A percentile compares a stretch with the other conserved stretches of the same genome.
Evolutionary conservation across 257 asterid genomes (phyloP).

Genomic region (Solanum verrucosum): DNA sequence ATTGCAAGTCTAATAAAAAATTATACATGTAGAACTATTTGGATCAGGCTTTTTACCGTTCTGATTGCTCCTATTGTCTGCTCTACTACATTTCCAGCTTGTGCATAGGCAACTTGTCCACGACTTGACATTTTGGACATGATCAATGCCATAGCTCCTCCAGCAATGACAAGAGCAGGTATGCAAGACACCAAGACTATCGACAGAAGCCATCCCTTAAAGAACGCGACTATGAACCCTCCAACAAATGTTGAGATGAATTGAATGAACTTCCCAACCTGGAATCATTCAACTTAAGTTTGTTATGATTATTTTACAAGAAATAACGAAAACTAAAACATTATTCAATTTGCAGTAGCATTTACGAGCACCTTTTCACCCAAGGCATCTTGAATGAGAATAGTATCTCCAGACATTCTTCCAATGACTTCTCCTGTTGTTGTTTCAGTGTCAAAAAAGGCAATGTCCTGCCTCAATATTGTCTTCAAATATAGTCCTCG

Average conservation of each 20-base stretch:
- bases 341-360: background rate
- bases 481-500: conserved; percentile 48
- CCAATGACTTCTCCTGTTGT: conserved; percentile 57
- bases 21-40: background rate
- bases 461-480: conserved; percentile 51
- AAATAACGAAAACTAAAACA: background rate
- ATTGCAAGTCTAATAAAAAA: background rate
- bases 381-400: conserved; percentile 82
- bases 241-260: conserved; percentile 42
- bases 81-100: conserved; percentile 53
- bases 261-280: conserved; percentile 62
- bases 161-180: conserved; percentile 31
- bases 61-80: conserved; percentile 53
- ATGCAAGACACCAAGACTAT: conserved; percentile 33
- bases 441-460: conserved; percentile 57
- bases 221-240: conserved; percentile 49
- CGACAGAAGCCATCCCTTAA: conserved; percentile 52
- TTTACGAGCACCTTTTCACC: conserved; percentile 53
- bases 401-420: conserved; percentile 56
- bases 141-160: conserved; percentile 31
- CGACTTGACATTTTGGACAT: conserved; percentile 28
- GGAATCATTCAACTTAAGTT: background rate
- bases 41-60: conserved; percentile 24
- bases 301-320: background rate
- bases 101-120: conserved; percentile 49